Base-by-base conservation (phyloP, 345 rosid genomes). In the Eucalyptus urophylla region DNA sequence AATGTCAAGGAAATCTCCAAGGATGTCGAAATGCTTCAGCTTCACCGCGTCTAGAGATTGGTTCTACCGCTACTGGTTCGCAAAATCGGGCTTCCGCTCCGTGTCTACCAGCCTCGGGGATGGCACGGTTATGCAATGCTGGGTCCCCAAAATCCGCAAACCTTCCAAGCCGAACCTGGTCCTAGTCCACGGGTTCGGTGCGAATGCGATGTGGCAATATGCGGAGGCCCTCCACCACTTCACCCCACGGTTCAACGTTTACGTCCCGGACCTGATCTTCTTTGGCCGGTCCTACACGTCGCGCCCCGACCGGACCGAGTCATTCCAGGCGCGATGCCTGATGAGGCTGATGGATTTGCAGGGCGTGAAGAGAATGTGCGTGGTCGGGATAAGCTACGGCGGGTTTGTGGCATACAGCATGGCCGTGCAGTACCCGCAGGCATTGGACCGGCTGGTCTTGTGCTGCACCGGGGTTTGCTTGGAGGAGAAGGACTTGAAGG, bases 161-260 rank as follows among this genome's bases (percentile, higher is more conserved):
- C 81, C 33, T 12, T 88, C 92, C 25, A 91, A 87, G 31, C 89
- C 92, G 1, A 94, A 90, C 89, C 98, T 97, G 4, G 92, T 96
- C 24, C 96, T 97, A 45, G 88, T 97, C 88, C 98, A 96, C 21
- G 97, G 98, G 4, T 95, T 97, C 25, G 97, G 99, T 0, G 97
- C 99, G 15, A 95, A 96, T 53, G 98, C 99, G 0, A 94, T 95
- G 96, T 96, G 98, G 98, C 98, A 97, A 90, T 96, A 94, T 86
- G 93, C 93, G 1, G 95, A 94, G 31, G 93, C 92, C 51, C 93
- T 97, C 87, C 93, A 92, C 21, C 92, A 93, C 54, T 94, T 97
- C 94, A 94, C 94, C 0, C 47, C 93, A 10, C 86, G 91, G 19
- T 97, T 94, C 94, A 96, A 97, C 90, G 96, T 96, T 45, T 95